Percentiles rank a stretch among this genome's conserved stretches.
These are phyloP conservation scores for Epichloe gansuensis DNA, from an alignment of 2,329 filamentous ascomycete genomes.

Conservation along the genomic window DNA sequence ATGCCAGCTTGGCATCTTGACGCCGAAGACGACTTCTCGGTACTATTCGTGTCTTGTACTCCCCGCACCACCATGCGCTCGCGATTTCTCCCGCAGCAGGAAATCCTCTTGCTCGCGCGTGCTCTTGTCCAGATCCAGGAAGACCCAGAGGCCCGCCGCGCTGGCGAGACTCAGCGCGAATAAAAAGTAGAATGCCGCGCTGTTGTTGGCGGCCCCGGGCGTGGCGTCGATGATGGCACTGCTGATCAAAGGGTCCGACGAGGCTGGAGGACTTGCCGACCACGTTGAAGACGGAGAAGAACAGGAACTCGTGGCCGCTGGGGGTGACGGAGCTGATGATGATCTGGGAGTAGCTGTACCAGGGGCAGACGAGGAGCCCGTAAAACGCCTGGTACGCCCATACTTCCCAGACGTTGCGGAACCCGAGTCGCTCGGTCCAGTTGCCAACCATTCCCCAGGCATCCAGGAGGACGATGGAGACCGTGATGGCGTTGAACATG, in stretches of 20 bases:
- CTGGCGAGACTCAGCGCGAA: slow-evolving; percentile 46
- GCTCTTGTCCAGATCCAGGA: slow-evolving; percentile 50
- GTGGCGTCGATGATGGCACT: slow-evolving; percentile 56
- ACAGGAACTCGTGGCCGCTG: slow-evolving; percentile 55
- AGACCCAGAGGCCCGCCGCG: slow-evolving; percentile 38
- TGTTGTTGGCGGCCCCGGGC: slow-evolving; percentile 40
- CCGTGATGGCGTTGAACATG: slow-evolving; percentile 55
- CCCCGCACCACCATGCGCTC: background rate
- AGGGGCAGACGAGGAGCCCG: slow-evolving; percentile 54
- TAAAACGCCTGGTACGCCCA: slow-evolving; percentile 43
- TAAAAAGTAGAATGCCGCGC: slow-evolving; percentile 54
- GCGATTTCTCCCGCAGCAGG: slow-evolving; percentile 25
- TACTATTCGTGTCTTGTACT: background rate
- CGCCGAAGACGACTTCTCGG: background rate
- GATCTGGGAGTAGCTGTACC: slow-evolving; percentile 60
- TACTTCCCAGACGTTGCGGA: slow-evolving; percentile 33
- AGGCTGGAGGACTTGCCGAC: slow-evolving; percentile 57
- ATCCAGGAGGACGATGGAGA: slow-evolving; percentile 48
- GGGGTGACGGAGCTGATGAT: slow-evolving; percentile 61
- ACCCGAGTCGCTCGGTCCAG: slow-evolving; percentile 32
- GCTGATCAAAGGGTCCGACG: slow-evolving; percentile 57
- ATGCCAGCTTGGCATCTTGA: background rate
- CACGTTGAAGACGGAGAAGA: slow-evolving; percentile 58
- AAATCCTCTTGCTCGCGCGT: slow-evolving; percentile 45
- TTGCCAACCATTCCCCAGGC: slow-evolving; percentile 35